These are phyloP conservation scores for Fraxinus greggii DNA, from an alignment of 305 asterid species.

Conservation along the genomic window DNA sequence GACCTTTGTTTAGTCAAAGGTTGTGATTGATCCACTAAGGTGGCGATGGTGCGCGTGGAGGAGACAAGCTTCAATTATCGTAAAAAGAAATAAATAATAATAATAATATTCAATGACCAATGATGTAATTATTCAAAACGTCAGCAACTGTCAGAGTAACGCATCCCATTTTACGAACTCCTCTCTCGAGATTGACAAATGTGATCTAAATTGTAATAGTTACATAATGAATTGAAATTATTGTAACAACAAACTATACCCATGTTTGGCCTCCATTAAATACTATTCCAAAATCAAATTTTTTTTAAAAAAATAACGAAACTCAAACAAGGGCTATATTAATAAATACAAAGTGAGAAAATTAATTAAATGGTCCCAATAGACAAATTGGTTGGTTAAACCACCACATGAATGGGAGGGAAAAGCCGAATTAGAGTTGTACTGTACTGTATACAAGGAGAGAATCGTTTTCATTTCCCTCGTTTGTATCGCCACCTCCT, in stretches of 20 bases:
- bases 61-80: not conserved
- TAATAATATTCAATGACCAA: too few species aligned
- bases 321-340: too few species aligned
- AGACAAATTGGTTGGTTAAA: not conserved
- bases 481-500: conserved; percentile 36
- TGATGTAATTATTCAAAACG: too few species aligned
- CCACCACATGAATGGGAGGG: not conserved
- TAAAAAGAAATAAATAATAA: too few species aligned
- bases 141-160: not conserved
- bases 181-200: not conserved
- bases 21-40: not conserved
- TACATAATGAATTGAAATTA: not conserved
- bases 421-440: not conserved
- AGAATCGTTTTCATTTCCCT: conserved; percentile 21
- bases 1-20: not conserved
- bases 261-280: too few species aligned
- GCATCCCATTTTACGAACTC: not conserved
- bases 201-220: not conserved
- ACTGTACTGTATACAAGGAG: not conserved
- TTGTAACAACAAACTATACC: not conserved
- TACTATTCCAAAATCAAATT: too few species aligned
- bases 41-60: not conserved
- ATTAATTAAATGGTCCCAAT: not conserved
- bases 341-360: not conserved
- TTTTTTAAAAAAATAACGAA: too few species aligned